These are phyloP conservation scores for Euphorbia lathyris DNA, from an alignment of 345 rosid species.

Conservation along the genomic window DNA sequence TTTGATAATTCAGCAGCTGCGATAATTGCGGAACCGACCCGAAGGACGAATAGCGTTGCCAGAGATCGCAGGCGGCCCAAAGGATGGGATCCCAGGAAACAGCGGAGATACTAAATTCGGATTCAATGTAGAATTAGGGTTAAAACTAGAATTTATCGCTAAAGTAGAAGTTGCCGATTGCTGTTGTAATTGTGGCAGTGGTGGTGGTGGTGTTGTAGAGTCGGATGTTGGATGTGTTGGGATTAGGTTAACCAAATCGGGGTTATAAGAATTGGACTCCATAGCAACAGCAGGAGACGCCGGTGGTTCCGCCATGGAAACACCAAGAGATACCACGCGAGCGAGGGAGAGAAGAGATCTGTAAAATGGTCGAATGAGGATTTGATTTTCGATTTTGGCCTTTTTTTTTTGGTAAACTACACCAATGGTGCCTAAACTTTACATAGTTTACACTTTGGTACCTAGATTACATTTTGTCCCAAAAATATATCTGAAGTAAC, in stretches of 20 bases:
- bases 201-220: slow-evolving; percentile 23
- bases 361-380: not conserved
- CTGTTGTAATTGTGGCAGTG: slow-evolving; percentile 19
- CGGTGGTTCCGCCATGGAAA: slow-evolving; percentile 64
- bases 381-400: not conserved
- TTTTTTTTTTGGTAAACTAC: too few species aligned
- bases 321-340: not conserved
- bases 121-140: slow-evolving; percentile 17
- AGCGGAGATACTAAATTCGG: slow-evolving; percentile 15
- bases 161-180: slow-evolving; percentile 9
- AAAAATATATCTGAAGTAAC: too few species aligned
- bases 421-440: too few species aligned
- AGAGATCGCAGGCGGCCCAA: slow-evolving; percentile 32
- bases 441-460: too few species aligned
- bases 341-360: slow-evolving; percentile 7
- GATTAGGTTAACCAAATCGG: slow-evolving; percentile 33
- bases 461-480: too few species aligned
- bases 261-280: slow-evolving; percentile 28
- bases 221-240: slow-evolving; percentile 26
- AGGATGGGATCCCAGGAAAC: slow-evolving; percentile 29
- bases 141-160: not conserved
- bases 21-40: slow-evolving; percentile 69
- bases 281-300: slow-evolving; percentile 36
- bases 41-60: slow-evolving; percentile 51
- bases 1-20: slow-evolving; percentile 45